Evolutionary conservation across 352 stramenopile genomes (phyloP), one percentile per base, ranked within the genome.

Genomic region (Blastocystis sp.): DNA sequence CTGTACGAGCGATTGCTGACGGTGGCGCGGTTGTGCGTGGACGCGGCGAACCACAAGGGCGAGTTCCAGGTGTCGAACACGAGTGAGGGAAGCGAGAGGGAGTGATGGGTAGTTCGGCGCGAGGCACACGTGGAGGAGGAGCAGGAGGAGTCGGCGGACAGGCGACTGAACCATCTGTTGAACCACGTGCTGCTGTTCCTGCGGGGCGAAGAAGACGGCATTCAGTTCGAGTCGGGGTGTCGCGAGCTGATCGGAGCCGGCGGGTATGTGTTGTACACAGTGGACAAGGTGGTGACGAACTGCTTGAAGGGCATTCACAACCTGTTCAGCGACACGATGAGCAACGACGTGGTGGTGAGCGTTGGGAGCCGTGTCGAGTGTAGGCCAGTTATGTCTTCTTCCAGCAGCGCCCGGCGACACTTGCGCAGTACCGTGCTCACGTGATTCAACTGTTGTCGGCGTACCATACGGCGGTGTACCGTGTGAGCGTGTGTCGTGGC

Each of bases 261-360:
- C 2, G 77, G 62, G 2, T 87, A 76, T 78, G 65, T 87, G 11
- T 69, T 87, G 23, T 87, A 77, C 28, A 87, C 77, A 5, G 23
- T 87, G 38, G 77, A 87, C 21, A 87, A 87, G 28, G 62, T 87
- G 7, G 10, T 81, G n/a, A 9, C 28, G 2, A 62, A 21, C 11
- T 81, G 38, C 28, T 45, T 81, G 23, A 81, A 81, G 48, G 48
- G 66, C 21, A 21, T 81, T 7, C 71, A 81, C 43, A 62, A 45
- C 28, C 21, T 65, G n/a, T 64, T 81, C 21, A 14, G 21, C 40
- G 71, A 81, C 2, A 10, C 52, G 7, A 41, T 60, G 5, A 62
- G 40, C 34, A 64, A 64, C 60, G 71, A 81, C 1, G 10, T 81
- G 21, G 2, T 81, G 40, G 64, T 71, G 28, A 71, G 17, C 10